A percentile compares a stretch with the other conserved stretches of the same genome.
Conservation (phyloP, 306 rosid genomes). For the Quercus berberidifolia region DNA sequence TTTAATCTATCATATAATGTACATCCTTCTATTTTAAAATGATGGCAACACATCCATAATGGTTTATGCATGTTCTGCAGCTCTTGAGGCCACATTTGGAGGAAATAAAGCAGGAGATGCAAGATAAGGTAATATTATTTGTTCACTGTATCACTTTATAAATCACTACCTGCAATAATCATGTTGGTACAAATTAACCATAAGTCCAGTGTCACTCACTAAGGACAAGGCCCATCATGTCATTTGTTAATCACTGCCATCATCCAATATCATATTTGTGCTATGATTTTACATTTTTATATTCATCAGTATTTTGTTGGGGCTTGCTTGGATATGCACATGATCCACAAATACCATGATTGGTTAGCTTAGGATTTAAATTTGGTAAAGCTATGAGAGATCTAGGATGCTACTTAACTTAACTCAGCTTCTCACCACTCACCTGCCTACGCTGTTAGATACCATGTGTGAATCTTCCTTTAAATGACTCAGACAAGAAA, state of each 20-base stretch:
- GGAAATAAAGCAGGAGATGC: slow-evolving; percentile 49
- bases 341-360: background rate
- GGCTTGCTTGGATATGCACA: background rate
- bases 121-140: slow-evolving; percentile 52
- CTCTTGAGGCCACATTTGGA: slow-evolving; percentile 70
- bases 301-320: background rate
- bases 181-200: background rate
- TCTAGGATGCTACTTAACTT: background rate
- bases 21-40: background rate
- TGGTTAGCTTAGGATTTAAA: background rate
- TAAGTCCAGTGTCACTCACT: background rate
- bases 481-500: too few relatives aligned
- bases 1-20: background rate
- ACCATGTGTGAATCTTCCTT: background rate
- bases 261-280: background rate
- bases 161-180: background rate
- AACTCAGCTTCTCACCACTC: background rate
- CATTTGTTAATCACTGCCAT: background rate
- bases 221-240: background rate
- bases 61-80: slow-evolving; percentile 43
- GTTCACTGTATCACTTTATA: slow-evolving; percentile 10
- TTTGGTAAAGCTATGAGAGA: background rate
- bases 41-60: slow-evolving; percentile 4
- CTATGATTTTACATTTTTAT: background rate
- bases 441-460: background rate